Evolutionary conservation across 495 filamentous ascomycete genomes (phyloP).

Genomic region (Tuber aestivum): DNA sequence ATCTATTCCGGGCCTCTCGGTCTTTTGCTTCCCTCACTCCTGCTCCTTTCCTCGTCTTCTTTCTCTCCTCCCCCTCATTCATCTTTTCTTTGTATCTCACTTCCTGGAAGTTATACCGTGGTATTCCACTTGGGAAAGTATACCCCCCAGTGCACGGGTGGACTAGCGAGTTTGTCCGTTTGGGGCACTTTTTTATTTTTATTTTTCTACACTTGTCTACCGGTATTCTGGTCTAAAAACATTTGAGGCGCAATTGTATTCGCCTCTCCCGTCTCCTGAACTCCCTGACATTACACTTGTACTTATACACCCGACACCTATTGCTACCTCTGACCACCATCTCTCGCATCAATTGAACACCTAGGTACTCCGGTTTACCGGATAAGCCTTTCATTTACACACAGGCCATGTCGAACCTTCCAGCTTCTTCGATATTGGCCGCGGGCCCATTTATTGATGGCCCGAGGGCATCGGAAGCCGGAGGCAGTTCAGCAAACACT

Average conservation of each 20-base stretch:
- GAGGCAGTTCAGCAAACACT: constrained; percentile 13
- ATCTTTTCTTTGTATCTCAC: not conserved
- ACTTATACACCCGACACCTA: not conserved
- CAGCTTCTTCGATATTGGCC: not conserved
- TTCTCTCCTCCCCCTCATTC: not conserved
- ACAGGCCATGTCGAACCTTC: not conserved
- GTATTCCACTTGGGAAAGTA: not conserved
- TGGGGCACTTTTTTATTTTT: not conserved
- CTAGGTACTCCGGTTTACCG: not conserved
- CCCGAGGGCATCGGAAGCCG: not conserved
- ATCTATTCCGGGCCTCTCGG: not conserved
- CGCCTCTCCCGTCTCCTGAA: not conserved
- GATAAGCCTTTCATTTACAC: not conserved
- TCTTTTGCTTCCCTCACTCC: not conserved
- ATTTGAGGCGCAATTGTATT: not conserved
- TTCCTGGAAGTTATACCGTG: not conserved
- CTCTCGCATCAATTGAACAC: not conserved
- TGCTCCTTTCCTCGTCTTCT: not conserved
- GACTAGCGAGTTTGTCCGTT: not conserved
- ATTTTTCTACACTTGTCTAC: not conserved
- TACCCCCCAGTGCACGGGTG: not conserved
- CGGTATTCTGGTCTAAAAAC: not conserved
- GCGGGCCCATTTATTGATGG: not conserved
- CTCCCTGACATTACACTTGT: not conserved
- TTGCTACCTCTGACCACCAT: not conserved